Conservation (phyloP, 352 stramenopile genomes). For the Globisporangium cylindrosporum region DNA sequence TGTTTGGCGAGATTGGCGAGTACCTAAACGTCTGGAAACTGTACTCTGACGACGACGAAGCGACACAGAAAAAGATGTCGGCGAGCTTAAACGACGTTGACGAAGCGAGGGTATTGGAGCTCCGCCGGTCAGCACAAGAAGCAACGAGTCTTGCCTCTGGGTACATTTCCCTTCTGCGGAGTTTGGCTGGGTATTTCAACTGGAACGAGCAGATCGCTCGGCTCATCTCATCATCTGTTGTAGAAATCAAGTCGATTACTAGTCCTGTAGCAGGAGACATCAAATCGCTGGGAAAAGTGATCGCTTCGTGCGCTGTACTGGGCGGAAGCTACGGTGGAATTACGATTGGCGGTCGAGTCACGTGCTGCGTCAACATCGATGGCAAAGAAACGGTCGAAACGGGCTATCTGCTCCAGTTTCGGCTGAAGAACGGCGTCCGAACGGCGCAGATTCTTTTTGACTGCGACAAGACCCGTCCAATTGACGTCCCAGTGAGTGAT, state of each 20-base stretch:
- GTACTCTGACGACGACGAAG: slow-evolving; percentile 24
- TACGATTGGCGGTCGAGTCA: slow-evolving; percentile 55
- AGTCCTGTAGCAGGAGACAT: background rate
- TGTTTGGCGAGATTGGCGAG: slow-evolving; percentile 35
- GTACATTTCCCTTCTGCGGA: slow-evolving; percentile 54
- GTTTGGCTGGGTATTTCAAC: slow-evolving; percentile 21
- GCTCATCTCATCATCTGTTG: slow-evolving; percentile 24
- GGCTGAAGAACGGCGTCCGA: slow-evolving; percentile 35
- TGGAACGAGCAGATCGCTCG: slow-evolving; percentile 32
- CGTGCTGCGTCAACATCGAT: slow-evolving; percentile 72
- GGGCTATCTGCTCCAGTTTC: slow-evolving; percentile 57
- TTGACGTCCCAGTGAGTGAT: slow-evolving; percentile 57
- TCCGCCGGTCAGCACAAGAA: slow-evolving; percentile 47
- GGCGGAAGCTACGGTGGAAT: slow-evolving; percentile 53
- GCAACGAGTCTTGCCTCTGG: slow-evolving; percentile 34
- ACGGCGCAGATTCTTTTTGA: slow-evolving; percentile 65
- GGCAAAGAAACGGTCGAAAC: slow-evolving; percentile 72
- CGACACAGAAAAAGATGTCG: background rate
- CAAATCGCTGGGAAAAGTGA: slow-evolving; percentile 18
- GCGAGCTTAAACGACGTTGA: background rate
- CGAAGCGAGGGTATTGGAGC: slow-evolving; percentile 18
- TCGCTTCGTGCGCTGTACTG: slow-evolving; percentile 50
- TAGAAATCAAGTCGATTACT: slow-evolving; percentile 1
- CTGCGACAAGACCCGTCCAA: slow-evolving; percentile 43
- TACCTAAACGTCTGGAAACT: slow-evolving; percentile 43